These are phyloP conservation scores for Penicillium paxilli DNA, from an alignment of 495 filamentous ascomycete species.

Conservation along the genomic window DNA sequence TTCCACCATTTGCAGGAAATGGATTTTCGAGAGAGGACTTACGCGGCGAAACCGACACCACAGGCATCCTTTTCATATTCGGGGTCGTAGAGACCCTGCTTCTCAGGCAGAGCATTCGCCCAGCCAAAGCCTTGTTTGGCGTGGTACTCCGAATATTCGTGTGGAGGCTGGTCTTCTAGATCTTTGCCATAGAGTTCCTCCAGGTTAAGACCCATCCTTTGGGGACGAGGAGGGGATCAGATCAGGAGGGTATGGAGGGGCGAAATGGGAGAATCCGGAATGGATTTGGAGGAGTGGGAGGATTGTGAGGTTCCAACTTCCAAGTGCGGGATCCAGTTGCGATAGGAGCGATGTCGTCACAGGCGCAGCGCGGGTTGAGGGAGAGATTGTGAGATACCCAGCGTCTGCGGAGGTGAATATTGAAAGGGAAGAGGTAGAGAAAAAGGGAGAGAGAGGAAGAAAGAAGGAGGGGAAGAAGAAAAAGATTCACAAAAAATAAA, in stretches of 20 bases:
- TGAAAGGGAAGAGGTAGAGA: constrained; percentile 14
- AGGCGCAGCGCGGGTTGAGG: constrained; percentile 27
- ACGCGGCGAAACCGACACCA: constrained; percentile 99
- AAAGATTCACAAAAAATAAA: neutral
- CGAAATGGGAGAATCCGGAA: constrained; percentile 25
- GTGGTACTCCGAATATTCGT: constrained; percentile 80
- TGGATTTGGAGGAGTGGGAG: too few relatives aligned
- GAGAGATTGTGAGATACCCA: constrained; percentile 20
- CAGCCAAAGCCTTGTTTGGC: constrained; percentile 86
- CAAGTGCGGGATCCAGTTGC: constrained; percentile 16
- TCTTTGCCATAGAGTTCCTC: constrained; percentile 65
- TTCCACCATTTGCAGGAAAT: constrained; percentile 6
- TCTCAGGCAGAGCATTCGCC: constrained; percentile 92
- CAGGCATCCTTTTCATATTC: constrained; percentile 98
- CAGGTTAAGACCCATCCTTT: constrained; percentile 69
- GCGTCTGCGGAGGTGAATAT: constrained; percentile 27
- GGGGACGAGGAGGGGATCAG: constrained; percentile 47
- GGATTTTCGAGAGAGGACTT: constrained; percentile 36
- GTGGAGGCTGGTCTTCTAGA: constrained; percentile 58
- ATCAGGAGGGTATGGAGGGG: constrained; percentile 8
- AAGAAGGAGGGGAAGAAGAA: neutral
- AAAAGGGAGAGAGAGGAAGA: constrained; percentile 17
- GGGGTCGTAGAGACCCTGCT: constrained; percentile 98
- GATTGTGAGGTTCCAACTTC: too few relatives aligned
- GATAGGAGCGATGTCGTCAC: constrained; percentile 33